A percentile compares a stretch with the other conserved stretches of the same genome.
Conservation (phyloP, 83 land plant species). For the Picea mariana region DNA sequence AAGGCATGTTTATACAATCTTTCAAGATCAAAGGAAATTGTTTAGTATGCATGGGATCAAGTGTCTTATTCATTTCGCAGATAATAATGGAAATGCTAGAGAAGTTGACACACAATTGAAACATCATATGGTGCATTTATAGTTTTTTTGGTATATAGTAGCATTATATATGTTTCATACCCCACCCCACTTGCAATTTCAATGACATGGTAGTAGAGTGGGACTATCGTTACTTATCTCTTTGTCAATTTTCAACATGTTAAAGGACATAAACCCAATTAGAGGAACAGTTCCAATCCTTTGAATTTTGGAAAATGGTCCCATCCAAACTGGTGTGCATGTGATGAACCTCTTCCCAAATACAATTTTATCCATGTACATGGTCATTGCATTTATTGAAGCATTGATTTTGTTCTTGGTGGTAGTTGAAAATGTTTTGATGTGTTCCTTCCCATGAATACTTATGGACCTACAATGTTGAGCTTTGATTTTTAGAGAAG, state of each 20-base stretch:
- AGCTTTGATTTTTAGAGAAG: no score
- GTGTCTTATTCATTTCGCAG: no score
- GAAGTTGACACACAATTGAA: no score
- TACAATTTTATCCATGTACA: conserved; percentile 40
- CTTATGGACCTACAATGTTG: no score
- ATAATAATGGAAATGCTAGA: no score
- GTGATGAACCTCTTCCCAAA: conserved; percentile 10
- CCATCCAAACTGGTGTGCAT: conserved; percentile 32
- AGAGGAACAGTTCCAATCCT: conserved; percentile 45
- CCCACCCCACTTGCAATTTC: conserved; percentile 31
- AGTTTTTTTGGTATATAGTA: no score
- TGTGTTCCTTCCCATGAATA: no score
- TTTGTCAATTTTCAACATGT: conserved; percentile 64
- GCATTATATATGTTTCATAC: conserved; percentile 34
- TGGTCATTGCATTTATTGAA: conserved; percentile 80
- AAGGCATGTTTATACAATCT: no score
- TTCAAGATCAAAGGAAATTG: no score
- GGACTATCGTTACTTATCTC: conserved; percentile 36
- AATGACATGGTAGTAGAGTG: conserved; percentile 27
- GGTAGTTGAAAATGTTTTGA: conserved; percentile 14
- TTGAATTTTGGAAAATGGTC: conserved; percentile 71
- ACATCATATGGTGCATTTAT: no score
- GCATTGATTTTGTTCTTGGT: conserved; percentile 76
- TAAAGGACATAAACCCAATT: conserved; percentile 34
- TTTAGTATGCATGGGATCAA: no score